Evolutionary conservation across 1,284 basidiomycete genomes (phyloP).

Genomic region (Moniliophthora roreri): DNA sequence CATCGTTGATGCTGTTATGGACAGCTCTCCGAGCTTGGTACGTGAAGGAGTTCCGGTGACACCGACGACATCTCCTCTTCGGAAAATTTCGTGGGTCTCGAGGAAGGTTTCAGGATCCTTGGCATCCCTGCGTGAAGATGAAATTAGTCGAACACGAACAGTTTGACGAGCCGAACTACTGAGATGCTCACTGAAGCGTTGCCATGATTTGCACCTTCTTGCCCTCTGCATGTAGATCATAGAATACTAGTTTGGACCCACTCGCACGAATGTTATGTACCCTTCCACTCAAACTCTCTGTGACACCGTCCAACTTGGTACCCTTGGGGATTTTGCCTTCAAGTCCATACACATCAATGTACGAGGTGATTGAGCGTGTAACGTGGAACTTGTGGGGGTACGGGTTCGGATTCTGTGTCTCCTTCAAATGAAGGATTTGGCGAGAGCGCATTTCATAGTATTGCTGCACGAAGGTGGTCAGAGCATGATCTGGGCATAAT

Average conservation of each 20-base stretch:
- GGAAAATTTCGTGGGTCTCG: slow-evolving; percentile 83
- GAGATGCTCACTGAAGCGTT: slow-evolving; percentile 70
- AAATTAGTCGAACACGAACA: neutral
- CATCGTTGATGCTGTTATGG: slow-evolving; percentile 83
- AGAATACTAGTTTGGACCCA: slow-evolving; percentile 89
- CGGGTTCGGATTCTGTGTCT: slow-evolving; percentile 86
- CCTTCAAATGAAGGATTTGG: slow-evolving; percentile 84
- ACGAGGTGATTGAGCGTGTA: slow-evolving; percentile 74
- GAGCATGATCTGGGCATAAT: neutral
- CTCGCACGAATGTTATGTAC: slow-evolving; percentile 89
- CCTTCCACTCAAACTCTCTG: slow-evolving; percentile 80
- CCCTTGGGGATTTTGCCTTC: slow-evolving; percentile 72
- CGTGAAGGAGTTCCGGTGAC: slow-evolving; percentile 88
- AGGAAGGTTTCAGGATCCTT: slow-evolving; percentile 71
- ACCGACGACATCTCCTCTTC: slow-evolving; percentile 95
- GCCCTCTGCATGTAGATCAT: slow-evolving; percentile 93
- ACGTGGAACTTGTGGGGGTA: slow-evolving; percentile 99
- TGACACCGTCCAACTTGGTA: slow-evolving; percentile 50
- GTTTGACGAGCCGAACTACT: slow-evolving; percentile 19
- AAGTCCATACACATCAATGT: slow-evolving; percentile 74
- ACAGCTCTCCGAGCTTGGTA: slow-evolving; percentile 96
- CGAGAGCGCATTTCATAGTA: slow-evolving; percentile 94
- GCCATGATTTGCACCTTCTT: slow-evolving; percentile 96
- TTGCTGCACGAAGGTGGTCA: slow-evolving; percentile 56
- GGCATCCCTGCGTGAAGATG: slow-evolving; percentile 55